These are phyloP conservation scores for Antitrichia curtipendula DNA, from an alignment of 225 moss, liverwort and hornwort genomes.

Conservation along the genomic window DNA sequence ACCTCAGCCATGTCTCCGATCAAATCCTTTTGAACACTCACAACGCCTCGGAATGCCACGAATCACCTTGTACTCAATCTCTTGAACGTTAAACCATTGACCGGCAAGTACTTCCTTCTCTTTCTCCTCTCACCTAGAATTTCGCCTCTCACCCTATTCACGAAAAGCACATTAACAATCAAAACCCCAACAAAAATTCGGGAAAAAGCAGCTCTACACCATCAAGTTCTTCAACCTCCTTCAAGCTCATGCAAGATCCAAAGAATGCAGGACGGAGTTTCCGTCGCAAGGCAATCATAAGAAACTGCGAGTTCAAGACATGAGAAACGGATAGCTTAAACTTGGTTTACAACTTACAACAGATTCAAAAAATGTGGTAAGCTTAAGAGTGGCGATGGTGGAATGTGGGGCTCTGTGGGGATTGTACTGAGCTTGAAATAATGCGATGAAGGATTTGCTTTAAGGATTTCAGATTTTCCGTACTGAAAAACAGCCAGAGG, in stretches of 20 bases:
- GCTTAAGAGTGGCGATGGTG: background rate
- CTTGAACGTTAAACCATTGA: background rate
- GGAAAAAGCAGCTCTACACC: background rate
- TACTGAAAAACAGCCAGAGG: background rate
- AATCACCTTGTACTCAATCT: background rate
- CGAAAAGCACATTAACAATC: background rate
- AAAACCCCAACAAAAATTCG: background rate
- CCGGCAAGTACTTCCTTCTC: background rate
- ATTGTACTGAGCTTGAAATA: background rate
- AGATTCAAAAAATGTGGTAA: background rate
- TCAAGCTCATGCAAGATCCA: background rate
- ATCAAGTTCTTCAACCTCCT: background rate
- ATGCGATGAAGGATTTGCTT: background rate
- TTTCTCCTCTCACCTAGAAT: background rate
- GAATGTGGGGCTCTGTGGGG: no score
- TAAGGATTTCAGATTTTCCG: background rate
- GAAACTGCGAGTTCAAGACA: background rate
- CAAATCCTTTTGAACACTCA: background rate
- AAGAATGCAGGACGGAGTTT: no score
- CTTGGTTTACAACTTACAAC: background rate
- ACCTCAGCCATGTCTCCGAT: background rate
- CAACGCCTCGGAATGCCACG: background rate
- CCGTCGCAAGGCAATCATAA: background rate
- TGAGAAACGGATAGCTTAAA: background rate
- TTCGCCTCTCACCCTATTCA: background rate